phyloP scores from a whole-genome alignment of 306 rosid genomes.

The Cucurbita maxima region DNA sequence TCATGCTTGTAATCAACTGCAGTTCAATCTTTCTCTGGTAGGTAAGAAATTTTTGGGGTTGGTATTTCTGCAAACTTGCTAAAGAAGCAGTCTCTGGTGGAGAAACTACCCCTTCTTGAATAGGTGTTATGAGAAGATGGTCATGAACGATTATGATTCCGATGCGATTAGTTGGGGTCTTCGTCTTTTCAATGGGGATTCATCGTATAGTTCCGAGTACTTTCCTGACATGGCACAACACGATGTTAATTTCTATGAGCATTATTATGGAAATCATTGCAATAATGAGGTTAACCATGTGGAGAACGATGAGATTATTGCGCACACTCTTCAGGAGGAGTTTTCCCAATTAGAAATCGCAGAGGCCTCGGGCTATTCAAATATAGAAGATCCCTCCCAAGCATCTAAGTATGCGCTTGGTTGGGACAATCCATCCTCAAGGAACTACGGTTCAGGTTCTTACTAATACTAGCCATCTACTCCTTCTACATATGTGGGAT shows the following conservation, averaged over 20 bases:
- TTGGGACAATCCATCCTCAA: conserved; percentile 39
- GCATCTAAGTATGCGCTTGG: conserved; percentile 25
- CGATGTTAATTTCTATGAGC: conserved; percentile 23
- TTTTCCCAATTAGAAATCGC: conserved; percentile 36
- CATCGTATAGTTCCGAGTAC: conserved; percentile 24
- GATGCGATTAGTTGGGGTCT: conserved; percentile 56
- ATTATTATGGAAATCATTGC: conserved; percentile 31
- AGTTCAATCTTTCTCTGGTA: neutral
- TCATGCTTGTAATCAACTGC: neutral
- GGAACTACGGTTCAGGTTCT: conserved; percentile 41
- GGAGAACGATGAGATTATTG: conserved; percentile 77
- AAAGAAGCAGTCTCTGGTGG: neutral
- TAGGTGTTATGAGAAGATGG: conserved; percentile 23
- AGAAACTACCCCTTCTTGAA: neutral
- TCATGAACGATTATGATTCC: conserved; percentile 35
- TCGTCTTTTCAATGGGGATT: conserved; percentile 33
- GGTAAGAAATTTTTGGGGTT: neutral
- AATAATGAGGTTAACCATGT: conserved; percentile 32
- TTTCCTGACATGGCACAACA: conserved; percentile 25
- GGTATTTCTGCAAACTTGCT: too few species aligned
- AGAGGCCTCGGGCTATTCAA: conserved; percentile 34
- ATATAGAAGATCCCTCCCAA: conserved; percentile 26
- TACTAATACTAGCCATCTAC: neutral
- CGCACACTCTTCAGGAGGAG: conserved; percentile 72
- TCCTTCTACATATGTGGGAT: neutral